These are phyloP conservation scores for Mycena indigotica DNA, from an alignment of 768 basidiomycete species.

Conservation along the genomic window DNA sequence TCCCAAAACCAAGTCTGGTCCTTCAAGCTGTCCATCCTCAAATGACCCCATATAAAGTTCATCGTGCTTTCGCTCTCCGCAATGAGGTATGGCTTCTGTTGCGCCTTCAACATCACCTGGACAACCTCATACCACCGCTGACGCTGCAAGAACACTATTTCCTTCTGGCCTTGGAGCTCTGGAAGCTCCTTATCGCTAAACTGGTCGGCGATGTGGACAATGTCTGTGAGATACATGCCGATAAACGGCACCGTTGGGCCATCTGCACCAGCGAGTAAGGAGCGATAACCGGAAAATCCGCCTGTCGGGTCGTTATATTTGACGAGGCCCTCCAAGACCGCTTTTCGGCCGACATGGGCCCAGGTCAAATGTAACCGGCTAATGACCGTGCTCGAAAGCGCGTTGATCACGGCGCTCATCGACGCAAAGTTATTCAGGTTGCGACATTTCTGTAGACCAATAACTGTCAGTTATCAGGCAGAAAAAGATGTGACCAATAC, in stretches of 20 bases:
- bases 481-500: not conserved
- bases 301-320: constrained; percentile 62
- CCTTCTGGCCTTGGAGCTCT: not conserved
- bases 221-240: constrained; percentile 61
- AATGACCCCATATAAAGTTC: constrained; percentile 49
- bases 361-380: constrained; percentile 62
- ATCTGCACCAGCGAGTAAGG: constrained; percentile 47
- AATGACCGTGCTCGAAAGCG: constrained; percentile 61
- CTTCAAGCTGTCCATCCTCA: constrained; percentile 42
- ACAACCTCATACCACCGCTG: constrained; percentile 60
- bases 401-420: constrained; percentile 66
- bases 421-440: constrained; percentile 66
- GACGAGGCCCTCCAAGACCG: constrained; percentile 51
- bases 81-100: constrained; percentile 52
- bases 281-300: constrained; percentile 59
- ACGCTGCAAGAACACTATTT: constrained; percentile 56
- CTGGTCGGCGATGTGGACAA: constrained; percentile 57
- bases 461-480: constrained; percentile 12
- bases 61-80: constrained; percentile 47
- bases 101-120: constrained; percentile 57
- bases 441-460: constrained; percentile 57
- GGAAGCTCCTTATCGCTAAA: constrained; percentile 41
- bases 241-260: constrained; percentile 72
- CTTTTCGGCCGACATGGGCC: constrained; percentile 60
- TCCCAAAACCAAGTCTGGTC: constrained; percentile 59